phyloP scores from a whole-genome alignment of 371 early-diverging fungal genomes.

The Circinella umbellata region DNA sequence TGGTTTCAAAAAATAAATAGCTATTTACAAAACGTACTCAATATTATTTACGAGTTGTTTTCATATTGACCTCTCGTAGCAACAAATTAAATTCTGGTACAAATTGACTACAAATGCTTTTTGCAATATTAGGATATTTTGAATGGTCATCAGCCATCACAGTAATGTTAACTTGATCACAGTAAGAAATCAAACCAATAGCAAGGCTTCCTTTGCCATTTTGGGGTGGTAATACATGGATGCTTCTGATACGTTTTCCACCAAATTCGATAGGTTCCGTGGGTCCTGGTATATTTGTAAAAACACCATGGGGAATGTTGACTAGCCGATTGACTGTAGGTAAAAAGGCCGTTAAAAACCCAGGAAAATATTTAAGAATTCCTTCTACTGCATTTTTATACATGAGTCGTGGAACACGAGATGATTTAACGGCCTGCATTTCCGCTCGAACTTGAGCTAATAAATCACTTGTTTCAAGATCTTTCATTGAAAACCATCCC shows the following conservation, averaged over 20 bases:
- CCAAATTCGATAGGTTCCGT: slow-evolving; percentile 36
- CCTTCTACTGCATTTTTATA: slow-evolving; percentile 19
- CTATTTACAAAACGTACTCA: no score
- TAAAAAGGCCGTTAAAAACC: slow-evolving; percentile 11
- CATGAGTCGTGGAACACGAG: slow-evolving; percentile 25
- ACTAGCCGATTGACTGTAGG: slow-evolving; percentile 8
- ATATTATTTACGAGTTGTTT: slow-evolving; percentile 8
- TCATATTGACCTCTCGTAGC: slow-evolving; percentile 35
- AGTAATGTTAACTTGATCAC: slow-evolving; percentile 35
- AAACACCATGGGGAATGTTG: slow-evolving; percentile 37
- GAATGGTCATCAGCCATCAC: slow-evolving; percentile 31
- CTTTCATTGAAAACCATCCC: slow-evolving; percentile 44
- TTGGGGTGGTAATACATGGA: slow-evolving; percentile 37
- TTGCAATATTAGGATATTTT: slow-evolving; percentile 30
- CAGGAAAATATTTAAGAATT: slow-evolving; percentile 24
- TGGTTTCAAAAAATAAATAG: neutral
- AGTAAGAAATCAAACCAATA: slow-evolving; percentile 41
- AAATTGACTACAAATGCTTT: slow-evolving; percentile 31
- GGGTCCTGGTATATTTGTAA: slow-evolving; percentile 46
- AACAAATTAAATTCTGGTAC: slow-evolving; percentile 31
- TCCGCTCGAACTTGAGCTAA: slow-evolving; percentile 29
- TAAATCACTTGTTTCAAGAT: slow-evolving; percentile 27
- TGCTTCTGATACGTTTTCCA: slow-evolving; percentile 31
- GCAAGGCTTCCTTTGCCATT: slow-evolving; percentile 38
- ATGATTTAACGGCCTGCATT: slow-evolving; percentile 37